A percentile compares a stretch with the other conserved stretches of the same genome.
These are phyloP conservation scores for Botrytis galanthina DNA, from an alignment of 2,329 filamentous ascomycete genomes.

Conservation along the genomic window DNA sequence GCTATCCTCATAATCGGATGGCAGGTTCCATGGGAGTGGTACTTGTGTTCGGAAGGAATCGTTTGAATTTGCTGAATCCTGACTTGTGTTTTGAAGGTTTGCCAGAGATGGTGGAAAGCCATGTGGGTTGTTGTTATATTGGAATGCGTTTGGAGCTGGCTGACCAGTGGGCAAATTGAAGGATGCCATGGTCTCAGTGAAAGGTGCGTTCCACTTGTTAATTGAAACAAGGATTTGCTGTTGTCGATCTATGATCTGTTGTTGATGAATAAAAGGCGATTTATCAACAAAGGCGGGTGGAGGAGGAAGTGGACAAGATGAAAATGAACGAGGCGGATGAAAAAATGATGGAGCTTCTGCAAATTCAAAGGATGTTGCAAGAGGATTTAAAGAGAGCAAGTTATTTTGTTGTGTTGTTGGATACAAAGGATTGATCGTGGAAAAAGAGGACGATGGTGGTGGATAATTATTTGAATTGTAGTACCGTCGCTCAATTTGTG, in stretches of 20 bases:
- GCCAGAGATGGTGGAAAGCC: conserved; percentile 4
- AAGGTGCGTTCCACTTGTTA: background rate
- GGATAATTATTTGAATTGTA: background rate
- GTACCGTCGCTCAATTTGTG: background rate
- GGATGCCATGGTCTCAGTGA: background rate
- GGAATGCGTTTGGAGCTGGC: conserved; percentile 11
- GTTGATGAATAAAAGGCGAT: background rate
- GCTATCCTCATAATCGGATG: conserved; percentile 15
- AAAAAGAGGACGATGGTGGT: background rate
- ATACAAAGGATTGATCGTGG: too few species aligned
- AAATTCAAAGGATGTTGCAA: background rate
- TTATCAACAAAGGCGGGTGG: background rate
- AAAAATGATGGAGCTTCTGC: background rate
- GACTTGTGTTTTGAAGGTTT: conserved; percentile 8
- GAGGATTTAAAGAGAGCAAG: background rate
- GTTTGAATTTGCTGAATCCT: conserved; percentile 9
- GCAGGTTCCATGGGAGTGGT: conserved; percentile 30
- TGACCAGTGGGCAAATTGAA: conserved; percentile 15
- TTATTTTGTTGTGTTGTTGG: background rate
- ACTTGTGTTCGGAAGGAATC: conserved; percentile 33
- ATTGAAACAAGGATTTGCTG: background rate
- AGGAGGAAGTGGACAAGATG: background rate
- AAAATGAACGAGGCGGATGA: background rate
- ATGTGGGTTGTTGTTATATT: background rate
- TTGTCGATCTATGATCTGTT: background rate